Evolutionary conservation across 331 rosid genomes (phyloP).

Genomic region (Telfairia occidentalis): DNA sequence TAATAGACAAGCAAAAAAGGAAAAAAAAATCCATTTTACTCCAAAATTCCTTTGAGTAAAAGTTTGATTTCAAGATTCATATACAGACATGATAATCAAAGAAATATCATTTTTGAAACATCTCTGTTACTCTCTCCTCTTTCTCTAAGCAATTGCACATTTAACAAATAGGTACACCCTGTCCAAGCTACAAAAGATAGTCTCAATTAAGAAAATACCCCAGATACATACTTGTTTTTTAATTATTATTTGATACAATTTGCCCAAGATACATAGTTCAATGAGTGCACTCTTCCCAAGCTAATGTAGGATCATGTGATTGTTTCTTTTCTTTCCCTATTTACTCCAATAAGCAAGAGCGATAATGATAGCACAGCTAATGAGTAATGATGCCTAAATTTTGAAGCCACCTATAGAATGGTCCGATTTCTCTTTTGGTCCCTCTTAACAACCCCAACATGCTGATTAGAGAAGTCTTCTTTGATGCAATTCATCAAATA

Average conservation of each 20-base stretch:
- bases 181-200: neutral
- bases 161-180: neutral
- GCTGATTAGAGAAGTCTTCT: neutral
- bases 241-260: no score
- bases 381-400: neutral
- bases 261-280: neutral
- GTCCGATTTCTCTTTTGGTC: neutral
- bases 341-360: neutral
- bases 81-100: neutral
- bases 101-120: neutral
- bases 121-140: neutral
- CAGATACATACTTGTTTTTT: no score
- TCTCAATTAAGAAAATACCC: neutral
- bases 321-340: neutral
- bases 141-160: neutral
- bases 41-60: neutral
- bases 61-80: neutral
- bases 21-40: neutral
- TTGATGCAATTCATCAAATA: neutral
- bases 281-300: neutral
- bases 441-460: neutral
- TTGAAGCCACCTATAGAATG: neutral
- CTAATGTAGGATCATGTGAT: neutral
- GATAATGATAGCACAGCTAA: neutral
- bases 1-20: neutral